Evolutionary conservation across 2,329 filamentous ascomycete species (phyloP), one percentile per base, ranked within the genome.

Genomic region (Hymenoscyphus scutula): DNA sequence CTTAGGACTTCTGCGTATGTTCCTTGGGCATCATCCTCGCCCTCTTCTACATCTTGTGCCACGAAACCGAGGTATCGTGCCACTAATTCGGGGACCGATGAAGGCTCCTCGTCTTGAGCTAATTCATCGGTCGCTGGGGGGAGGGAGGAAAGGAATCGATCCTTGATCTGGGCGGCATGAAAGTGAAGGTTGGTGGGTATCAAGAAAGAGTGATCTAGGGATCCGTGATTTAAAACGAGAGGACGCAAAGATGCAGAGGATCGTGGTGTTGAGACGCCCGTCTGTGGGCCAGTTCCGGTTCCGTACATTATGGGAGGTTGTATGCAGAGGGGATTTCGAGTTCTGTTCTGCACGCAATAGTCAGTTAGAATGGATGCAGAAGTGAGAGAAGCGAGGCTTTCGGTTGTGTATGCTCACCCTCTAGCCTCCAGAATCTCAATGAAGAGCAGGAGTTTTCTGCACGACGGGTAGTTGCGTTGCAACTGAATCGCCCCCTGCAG

Each of bases 91-190:
- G 91, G 81, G 55, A 93, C 87, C 27, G 96, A 99, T 41, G 95
- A 98, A n/a, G 95, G 95, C 82, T 99, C 96, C 72, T 99, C 95
- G 81, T 99, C 96, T 76, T 94, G 92, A 65, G 95, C 96, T 68
- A 98, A 86, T 82, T 99, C 95, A 76, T 99, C 95, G 75, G 96
- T 99, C 62, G 95, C 91, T 72, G 88, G 83, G 60, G 96, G 96
- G 70, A 99, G 84, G 68, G 88, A 92, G 56, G 90, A 84, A 68
- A 87, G 85, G 80, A 99, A 99, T 69, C 88, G 85, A 72, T 97
- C 93, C 82, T 94, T 96, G 75, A 98, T 84, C 80, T 97, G 91
- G 65, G 92, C 90, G 72, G 95, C 95, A 78, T 95, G 93, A 82
- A 96, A 99, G 80, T 99, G 95, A 67, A 97, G 87, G 73, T 88